phyloP scores from a whole-genome alignment of 2,329 filamentous ascomycete species.

The Cercospora sojina region DNA sequence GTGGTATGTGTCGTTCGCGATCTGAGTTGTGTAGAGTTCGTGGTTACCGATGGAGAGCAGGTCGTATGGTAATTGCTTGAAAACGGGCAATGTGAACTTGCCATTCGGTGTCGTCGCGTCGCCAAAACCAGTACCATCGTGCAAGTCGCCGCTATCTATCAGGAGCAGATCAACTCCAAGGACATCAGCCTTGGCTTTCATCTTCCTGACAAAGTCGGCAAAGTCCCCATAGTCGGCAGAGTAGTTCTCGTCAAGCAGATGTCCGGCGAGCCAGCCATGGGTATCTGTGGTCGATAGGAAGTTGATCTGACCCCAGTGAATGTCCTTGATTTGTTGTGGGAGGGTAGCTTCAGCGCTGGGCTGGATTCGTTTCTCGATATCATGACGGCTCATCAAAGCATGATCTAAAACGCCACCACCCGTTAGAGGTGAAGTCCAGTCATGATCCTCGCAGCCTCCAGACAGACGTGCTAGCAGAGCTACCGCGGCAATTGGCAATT shows the following conservation, averaged over 20 bases:
- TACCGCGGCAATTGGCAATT: slow-evolving; percentile 6
- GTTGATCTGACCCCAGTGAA: slow-evolving; percentile 29
- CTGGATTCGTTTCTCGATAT: slow-evolving; percentile 23
- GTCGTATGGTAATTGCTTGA: slow-evolving; percentile 49
- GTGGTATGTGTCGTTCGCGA: slow-evolving; percentile 61
- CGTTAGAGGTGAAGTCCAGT: slow-evolving; percentile 23
- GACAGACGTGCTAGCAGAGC: slow-evolving; percentile 17
- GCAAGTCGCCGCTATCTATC: slow-evolving; percentile 64
- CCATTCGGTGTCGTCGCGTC: slow-evolving; percentile 55
- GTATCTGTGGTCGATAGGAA: slow-evolving; percentile 55
- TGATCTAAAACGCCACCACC: slow-evolving; percentile 23
- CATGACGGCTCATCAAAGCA: slow-evolving; percentile 18
- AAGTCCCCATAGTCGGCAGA: slow-evolving; percentile 67
- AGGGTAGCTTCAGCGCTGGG: slow-evolving; percentile 23
- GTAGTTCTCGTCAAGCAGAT: slow-evolving; percentile 61
- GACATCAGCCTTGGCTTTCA: slow-evolving; percentile 58
- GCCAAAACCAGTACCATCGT: slow-evolving; percentile 62
- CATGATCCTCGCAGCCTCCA: slow-evolving; percentile 24
- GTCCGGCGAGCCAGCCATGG: slow-evolving; percentile 55
- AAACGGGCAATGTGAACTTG: slow-evolving; percentile 53
- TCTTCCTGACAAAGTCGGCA: slow-evolving; percentile 59
- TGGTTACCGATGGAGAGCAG: slow-evolving; percentile 61
- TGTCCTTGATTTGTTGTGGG: slow-evolving; percentile 27
- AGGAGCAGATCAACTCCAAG: slow-evolving; percentile 61
- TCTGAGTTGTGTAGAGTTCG: slow-evolving; percentile 62